Percentiles rank a stretch among this genome's conserved stretches.
Conservation (phyloP, 352 stramenopile species). For the Nothophytophthora sp. region DNA sequence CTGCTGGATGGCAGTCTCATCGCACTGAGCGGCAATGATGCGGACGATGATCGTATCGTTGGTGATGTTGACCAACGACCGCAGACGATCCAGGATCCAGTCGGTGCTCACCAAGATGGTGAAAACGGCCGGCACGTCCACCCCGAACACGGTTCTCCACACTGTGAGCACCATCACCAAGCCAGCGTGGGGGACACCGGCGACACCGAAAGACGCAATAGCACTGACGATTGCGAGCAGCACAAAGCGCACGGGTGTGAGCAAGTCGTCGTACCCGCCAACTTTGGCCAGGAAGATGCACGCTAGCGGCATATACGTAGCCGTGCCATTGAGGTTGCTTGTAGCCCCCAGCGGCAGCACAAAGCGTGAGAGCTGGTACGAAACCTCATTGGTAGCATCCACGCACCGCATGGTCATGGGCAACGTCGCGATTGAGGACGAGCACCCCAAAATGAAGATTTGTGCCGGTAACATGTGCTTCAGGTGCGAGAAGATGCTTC, state of each 20-base stretch:
- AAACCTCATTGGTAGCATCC: conserved; percentile 65
- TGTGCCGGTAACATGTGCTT: conserved; percentile 69
- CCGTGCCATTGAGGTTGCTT: conserved; percentile 75
- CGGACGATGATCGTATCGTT: conserved; percentile 79
- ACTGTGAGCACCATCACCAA: conserved; percentile 83
- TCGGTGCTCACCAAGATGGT: conserved; percentile 68
- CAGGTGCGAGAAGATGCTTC: conserved; percentile 73
- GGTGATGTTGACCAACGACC: conserved; percentile 80
- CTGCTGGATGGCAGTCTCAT: conserved; percentile 43
- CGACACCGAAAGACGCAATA: conserved; percentile 71
- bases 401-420: conserved; percentile 79
- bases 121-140: conserved; percentile 61
- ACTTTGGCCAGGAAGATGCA: conserved; percentile 80
- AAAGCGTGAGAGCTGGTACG: conserved; percentile 57
- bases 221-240: conserved; percentile 66
- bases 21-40: conserved; percentile 76
- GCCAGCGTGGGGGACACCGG: conserved; percentile 69
- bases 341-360: conserved; percentile 69
- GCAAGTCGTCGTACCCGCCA: conserved; percentile 43
- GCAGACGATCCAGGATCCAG: conserved; percentile 76
- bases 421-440: conserved; percentile 80
- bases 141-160: conserved; percentile 68
- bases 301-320: conserved; percentile 71
- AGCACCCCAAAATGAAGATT: conserved; percentile 78
- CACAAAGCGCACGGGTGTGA: conserved; percentile 62